Evolutionary conservation across 2,329 filamentous ascomycete genomes (phyloP), one percentile per base, ranked within the genome.

Genomic region (Sarocladiaceae sp.): DNA sequence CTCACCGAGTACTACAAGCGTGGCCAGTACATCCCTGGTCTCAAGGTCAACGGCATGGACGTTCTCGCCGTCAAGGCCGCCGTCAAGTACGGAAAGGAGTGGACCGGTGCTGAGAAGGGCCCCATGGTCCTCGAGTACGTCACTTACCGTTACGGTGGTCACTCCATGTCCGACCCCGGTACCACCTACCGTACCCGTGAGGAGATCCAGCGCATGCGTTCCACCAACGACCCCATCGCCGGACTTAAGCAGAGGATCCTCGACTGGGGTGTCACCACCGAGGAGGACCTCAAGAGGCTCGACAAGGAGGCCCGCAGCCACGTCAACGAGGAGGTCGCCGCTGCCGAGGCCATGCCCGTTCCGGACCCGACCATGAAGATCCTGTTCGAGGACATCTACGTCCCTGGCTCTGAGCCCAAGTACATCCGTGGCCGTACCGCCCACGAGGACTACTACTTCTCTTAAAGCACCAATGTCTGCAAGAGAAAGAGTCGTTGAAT

Each of bases 1-100:
- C 73, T 96, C 64, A 97, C 93, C 67, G 93, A 98, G 69, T 98
- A 98, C 83, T 97, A 98, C 82, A 97, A 97, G 84, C 91, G 93
- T 72, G 93, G 93, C 55, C 93, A 98, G 74, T 98, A 97, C 78
- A 98, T 98, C 56, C 91, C 93, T 47, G 93, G 93, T 74, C 82
- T 98, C 59, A 98, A 98, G 81, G 88, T 98, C 69, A 98, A 98
- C 73, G 93, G 88, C 63, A 98, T 98, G 93, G 93, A 98, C 65
- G 89, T 95, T 58, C 85, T 98, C 51, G 91, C 93, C 52, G 91
- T 96, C 67, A 95, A 95, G 80, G 89, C 91, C 44, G 93, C 93
- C 53, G 89, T 95, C 59, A 76, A 91, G 70, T 90, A 95, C 74
- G 89, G 85, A 63, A 95, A 93, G 76, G 79, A 95, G 63, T 95